Percentiles rank a stretch among this genome's conserved stretches.
phyloP scores from a whole-genome alignment of 208 protist species.

The Crithidia bombi region DNA sequence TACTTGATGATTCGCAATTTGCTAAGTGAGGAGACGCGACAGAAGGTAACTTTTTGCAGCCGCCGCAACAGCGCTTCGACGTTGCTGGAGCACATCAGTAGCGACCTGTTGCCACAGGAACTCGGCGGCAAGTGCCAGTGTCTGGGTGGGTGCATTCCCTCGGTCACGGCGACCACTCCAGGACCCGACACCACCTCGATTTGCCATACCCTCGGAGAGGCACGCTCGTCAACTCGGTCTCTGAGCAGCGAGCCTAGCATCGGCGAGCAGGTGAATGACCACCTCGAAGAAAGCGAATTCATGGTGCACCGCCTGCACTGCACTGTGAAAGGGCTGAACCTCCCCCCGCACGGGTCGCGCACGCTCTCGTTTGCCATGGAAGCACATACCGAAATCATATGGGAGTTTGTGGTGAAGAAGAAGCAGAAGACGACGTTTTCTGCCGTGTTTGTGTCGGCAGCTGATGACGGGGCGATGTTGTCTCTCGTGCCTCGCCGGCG shows the following conservation, averaged over 20 bases:
- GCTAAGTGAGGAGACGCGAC: slow-evolving; percentile 32
- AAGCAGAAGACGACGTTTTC: slow-evolving; percentile 46
- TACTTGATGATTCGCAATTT: slow-evolving; percentile 37
- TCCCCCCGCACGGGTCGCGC: slow-evolving; percentile 33
- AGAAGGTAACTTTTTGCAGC: slow-evolving; percentile 58
- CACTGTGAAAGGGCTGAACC: slow-evolving; percentile 30
- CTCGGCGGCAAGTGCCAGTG: slow-evolving; percentile 58
- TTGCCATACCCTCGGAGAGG: neutral
- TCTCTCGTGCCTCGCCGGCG: slow-evolving; percentile 27
- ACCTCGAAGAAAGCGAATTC: neutral
- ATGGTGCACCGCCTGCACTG: slow-evolving; percentile 14
- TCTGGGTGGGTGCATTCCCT: slow-evolving; percentile 45
- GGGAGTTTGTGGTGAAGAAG: slow-evolving; percentile 60
- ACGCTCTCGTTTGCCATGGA: slow-evolving; percentile 45
- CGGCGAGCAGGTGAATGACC: neutral
- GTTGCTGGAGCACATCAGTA: slow-evolving; percentile 45
- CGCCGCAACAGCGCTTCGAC: slow-evolving; percentile 31
- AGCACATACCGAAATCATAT: slow-evolving; percentile 52
- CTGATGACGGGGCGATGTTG: slow-evolving; percentile 37
- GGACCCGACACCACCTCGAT: neutral
- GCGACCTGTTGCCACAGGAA: slow-evolving; percentile 47
- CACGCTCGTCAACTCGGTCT: neutral
- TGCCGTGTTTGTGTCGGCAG: slow-evolving; percentile 48
- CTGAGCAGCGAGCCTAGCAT: neutral
- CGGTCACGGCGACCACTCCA: neutral